Percentiles rank a stretch among this genome's conserved stretches.
These are phyloP conservation scores for Boletellus deceptivus DNA, from an alignment of 1,284 basidiomycete genomes.

Conservation along the genomic window DNA sequence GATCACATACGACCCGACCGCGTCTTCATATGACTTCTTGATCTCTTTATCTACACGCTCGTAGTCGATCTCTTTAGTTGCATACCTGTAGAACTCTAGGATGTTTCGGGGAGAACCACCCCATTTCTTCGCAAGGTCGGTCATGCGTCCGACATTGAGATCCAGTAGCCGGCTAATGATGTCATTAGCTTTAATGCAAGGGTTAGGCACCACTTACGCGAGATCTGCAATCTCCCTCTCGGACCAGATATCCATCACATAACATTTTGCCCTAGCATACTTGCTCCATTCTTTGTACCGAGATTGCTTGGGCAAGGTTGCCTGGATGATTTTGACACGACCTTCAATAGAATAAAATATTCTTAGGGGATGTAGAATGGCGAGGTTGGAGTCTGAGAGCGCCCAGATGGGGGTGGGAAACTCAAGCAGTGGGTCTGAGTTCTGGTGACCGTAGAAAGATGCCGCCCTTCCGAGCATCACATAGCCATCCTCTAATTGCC, in stretches of 20 bases:
- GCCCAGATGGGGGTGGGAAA: not conserved
- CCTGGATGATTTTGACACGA: not conserved
- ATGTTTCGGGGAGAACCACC: not conserved
- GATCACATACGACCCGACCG: too few species aligned
- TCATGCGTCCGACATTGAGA: not conserved
- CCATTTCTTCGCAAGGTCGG: not conserved
- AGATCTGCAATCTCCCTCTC: not conserved
- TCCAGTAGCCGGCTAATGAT: not conserved
- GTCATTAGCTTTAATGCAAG: not conserved
- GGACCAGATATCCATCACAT: not conserved
- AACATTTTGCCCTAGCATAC: not conserved
- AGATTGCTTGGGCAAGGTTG: not conserved
- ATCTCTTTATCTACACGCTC: too few species aligned
- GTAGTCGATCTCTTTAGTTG: too few species aligned
- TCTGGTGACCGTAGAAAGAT: not conserved
- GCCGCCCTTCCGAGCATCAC: not conserved
- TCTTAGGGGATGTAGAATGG: not conserved
- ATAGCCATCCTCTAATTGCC: not conserved
- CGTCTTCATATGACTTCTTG: too few species aligned
- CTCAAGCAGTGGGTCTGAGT: rapidly evolving
- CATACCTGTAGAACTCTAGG: not conserved
- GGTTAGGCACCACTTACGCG: too few species aligned
- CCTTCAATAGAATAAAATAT: not conserved
- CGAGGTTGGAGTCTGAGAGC: not conserved
- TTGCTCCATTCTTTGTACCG: slow-evolving; percentile 1